A percentile compares a stretch with the other conserved stretches of the same genome.
Evolutionary conservation across 2,329 filamentous ascomycete species (phyloP).

Genomic region (Phyllosticta citrichinensis): DNA sequence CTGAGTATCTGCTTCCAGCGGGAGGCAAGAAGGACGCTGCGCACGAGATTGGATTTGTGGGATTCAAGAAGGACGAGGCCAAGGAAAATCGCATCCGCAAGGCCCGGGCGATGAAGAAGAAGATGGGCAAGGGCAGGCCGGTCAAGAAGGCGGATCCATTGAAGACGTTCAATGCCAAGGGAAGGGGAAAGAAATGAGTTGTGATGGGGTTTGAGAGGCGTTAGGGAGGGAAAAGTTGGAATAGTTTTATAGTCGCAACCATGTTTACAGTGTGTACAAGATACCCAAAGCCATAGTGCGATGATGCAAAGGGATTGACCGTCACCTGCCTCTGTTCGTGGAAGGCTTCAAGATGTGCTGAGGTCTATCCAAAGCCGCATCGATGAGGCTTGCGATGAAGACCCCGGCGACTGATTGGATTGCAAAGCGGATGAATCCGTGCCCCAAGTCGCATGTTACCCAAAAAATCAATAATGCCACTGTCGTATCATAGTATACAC

Average conservation of each 20-base stretch:
- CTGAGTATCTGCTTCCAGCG: conserved; percentile 79
- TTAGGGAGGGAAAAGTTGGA: neutral
- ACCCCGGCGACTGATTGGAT: too few relatives aligned
- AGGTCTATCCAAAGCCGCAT: too few relatives aligned
- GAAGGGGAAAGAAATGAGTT: conserved; percentile 26
- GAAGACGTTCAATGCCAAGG: conserved; percentile 65
- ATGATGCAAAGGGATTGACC: too few relatives aligned
- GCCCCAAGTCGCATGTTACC: too few relatives aligned
- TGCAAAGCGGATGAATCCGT: too few relatives aligned
- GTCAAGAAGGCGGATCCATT: conserved; percentile 64
- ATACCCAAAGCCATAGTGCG: neutral
- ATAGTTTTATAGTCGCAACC: neutral
- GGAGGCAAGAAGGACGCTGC: conserved; percentile 58
- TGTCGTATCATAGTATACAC: too few relatives aligned
- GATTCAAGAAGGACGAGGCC: conserved; percentile 41
- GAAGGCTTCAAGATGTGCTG: too few relatives aligned
- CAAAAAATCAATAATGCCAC: too few relatives aligned
- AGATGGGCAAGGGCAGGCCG: conserved; percentile 40
- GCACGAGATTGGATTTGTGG: conserved; percentile 66
- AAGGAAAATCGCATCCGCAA: conserved; percentile 34
- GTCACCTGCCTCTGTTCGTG: too few relatives aligned
- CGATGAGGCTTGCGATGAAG: too few relatives aligned
- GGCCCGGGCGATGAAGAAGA: conserved; percentile 33
- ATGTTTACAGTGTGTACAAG: neutral
- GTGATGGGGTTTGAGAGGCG: neutral